Percentiles rank a stretch among this genome's conserved stretches.
phyloP scores from a whole-genome alignment of 495 filamentous ascomycete species.

The Annulohypoxylon stygium region DNA sequence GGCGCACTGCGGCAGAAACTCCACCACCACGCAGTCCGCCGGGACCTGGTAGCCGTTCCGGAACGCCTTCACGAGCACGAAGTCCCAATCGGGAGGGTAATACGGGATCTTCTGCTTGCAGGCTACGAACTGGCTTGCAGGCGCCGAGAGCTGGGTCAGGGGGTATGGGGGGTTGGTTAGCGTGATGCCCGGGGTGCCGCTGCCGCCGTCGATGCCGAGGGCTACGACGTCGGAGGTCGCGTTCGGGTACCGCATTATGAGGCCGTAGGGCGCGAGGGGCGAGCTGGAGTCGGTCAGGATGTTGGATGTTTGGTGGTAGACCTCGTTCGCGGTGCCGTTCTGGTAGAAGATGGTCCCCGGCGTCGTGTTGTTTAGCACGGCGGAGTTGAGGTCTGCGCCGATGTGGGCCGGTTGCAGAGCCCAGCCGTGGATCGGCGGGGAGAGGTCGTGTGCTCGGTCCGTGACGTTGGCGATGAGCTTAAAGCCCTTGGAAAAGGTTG shows the following conservation, averaged over 20 bases:
- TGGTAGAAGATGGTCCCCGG: conserved; percentile 52
- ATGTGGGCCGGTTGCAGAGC: conserved; percentile 46
- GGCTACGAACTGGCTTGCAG: conserved; percentile 36
- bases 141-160: conserved; percentile 24
- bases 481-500: conserved; percentile 47
- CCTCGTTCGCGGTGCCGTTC: conserved; percentile 52
- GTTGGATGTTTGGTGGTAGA: conserved; percentile 29
- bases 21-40: conserved; percentile 45
- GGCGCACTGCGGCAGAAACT: conserved; percentile 50
- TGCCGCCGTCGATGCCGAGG: conserved; percentile 45
- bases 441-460: conserved; percentile 42
- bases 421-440: conserved; percentile 45
- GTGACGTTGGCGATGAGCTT: conserved; percentile 52
- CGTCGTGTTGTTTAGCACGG: conserved; percentile 45
- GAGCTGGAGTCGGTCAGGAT: conserved; percentile 52
- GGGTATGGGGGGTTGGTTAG: conserved; percentile 35
- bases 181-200: conserved; percentile 40
- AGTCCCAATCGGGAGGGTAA: conserved; percentile 30
- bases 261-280: conserved; percentile 49
- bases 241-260: conserved; percentile 34
- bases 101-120: conserved; percentile 50
- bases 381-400: conserved; percentile 49
- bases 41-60: conserved; percentile 36
- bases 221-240: conserved; percentile 30
- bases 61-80: conserved; percentile 36